Conservation (phyloP, 345 rosid genomes). For the Pistacia integerrima region DNA sequence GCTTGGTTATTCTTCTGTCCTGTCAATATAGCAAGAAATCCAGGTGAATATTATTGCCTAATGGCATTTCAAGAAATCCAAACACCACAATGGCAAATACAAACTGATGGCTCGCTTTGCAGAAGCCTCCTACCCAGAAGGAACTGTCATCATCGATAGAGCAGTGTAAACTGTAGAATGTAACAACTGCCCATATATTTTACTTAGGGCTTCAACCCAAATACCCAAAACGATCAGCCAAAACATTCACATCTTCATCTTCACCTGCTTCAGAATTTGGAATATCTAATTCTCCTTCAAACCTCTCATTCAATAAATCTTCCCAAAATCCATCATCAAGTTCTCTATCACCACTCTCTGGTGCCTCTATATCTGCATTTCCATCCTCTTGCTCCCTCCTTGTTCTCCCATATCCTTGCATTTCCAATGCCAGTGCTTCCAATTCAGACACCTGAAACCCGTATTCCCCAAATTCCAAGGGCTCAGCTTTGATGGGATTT, state of each 20-base stretch:
- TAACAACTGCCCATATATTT: not conserved
- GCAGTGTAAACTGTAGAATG: not conserved
- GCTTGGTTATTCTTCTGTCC: conserved; percentile 31
- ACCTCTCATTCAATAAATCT: conserved; percentile 51
- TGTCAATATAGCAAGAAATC: conserved; percentile 37
- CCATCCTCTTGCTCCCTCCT: conserved; percentile 31
- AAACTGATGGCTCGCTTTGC: not conserved
- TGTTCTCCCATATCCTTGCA: conserved; percentile 64
- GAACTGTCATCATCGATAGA: not conserved
- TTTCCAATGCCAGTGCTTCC: conserved; percentile 83
- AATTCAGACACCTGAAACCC: conserved; percentile 63
- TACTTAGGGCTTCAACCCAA: conserved; percentile 43
- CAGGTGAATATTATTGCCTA: conserved; percentile 27
- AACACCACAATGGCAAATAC: not conserved
- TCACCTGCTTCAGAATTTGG: conserved; percentile 31
- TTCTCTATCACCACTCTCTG: conserved; percentile 32
- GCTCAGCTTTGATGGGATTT: conserved; percentile 45
- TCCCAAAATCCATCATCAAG: conserved; percentile 74
- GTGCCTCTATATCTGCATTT: conserved; percentile 28
- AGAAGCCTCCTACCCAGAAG: conserved; percentile 11
- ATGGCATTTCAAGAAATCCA: conserved; percentile 12
- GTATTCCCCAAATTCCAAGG: conserved; percentile 41
- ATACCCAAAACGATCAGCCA: conserved; percentile 54
- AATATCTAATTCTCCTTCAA: conserved; percentile 45
- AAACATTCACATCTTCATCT: conserved; percentile 49